Base-by-base conservation (phyloP, 129 eudicot species). In the Solidago caesia region DNA sequence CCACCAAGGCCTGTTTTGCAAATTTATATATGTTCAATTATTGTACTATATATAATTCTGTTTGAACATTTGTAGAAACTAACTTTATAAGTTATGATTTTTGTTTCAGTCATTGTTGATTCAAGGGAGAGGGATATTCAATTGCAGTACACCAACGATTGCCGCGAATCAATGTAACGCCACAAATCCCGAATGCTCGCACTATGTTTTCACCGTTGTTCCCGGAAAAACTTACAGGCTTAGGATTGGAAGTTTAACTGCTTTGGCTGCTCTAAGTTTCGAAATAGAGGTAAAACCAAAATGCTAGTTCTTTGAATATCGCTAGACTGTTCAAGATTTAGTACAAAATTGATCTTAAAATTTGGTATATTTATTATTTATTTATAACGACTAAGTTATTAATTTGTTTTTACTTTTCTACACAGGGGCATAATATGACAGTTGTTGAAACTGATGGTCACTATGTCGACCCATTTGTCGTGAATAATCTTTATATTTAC, bases 371-470 rank as follows among this genome's bases (percentile, higher is more conserved):
- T 21, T n/a, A 58, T 58, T 58, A 58, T n/a, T 21, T n/a, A 58
- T 58, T 58, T n/a, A 21, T 16, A 58, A n/a, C 13, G 13, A 48
- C 2, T 6, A 48, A 48, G 10, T 48, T 21, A 21, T 21, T 21
- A 12, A 58, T 21, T 58, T 33, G 39, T 33, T 33, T 33, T 33
- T 33, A 33, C 39, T 2, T 33, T 33, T 33, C 3, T 33, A 2
- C 70, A 76, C 86, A 89, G 89, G 97, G 93, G 12, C 98, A 90
- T 61, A 94, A 90, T 74, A 81, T 94, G 93, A 94, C 97, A 0
- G 97, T 94, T 14, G 96, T 90, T 7, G 97, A 94, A 72, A 88
- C 98, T 9, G 98, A 94, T 65, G 97, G 98, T 2, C 89, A 88
- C 76, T 60, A 88, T 15, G 97, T 94, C 0, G 92, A 90, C 29